These are phyloP conservation scores for Candida sp. DNA, from an alignment of 1,139 yeast species.

Conservation along the genomic window DNA sequence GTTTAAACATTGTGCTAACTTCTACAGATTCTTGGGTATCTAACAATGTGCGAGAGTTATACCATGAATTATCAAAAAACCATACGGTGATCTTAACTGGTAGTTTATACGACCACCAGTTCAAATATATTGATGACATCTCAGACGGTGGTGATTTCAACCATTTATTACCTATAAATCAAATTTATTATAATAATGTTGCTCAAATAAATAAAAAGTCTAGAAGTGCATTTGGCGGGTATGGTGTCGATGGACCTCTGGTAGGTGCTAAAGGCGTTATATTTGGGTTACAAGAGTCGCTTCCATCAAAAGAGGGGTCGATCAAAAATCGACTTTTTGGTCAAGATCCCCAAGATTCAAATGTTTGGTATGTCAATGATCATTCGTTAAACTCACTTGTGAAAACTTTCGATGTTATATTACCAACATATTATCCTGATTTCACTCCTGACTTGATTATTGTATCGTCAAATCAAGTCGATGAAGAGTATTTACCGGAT, in stretches of 20 bases:
- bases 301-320: not conserved
- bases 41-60: conserved; percentile 27
- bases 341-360: conserved; percentile 30
- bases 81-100: conserved; percentile 32
- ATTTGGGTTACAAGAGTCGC: not conserved
- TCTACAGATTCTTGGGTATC: conserved; percentile 41
- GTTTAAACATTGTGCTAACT: conserved; percentile 29
- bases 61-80: conserved; percentile 20
- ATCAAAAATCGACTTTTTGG: conserved; percentile 18
- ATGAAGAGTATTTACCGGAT: not conserved
- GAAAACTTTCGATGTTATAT: conserved; percentile 29
- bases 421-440: conserved; percentile 27
- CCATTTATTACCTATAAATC: conserved; percentile 30
- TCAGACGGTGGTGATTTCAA: conserved; percentile 34
- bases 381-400: conserved; percentile 27
- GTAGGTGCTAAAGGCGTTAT: conserved; percentile 1
- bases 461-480: conserved; percentile 38
- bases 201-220: conserved; percentile 10
- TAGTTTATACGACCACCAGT: conserved; percentile 22
- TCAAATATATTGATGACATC: not conserved
- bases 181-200: conserved; percentile 23
- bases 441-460: conserved; percentile 35
- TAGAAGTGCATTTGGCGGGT: not conserved
- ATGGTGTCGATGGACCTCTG: conserved; percentile 15
- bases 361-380: conserved; percentile 40